Evolutionary conservation across 1,284 basidiomycete species (phyloP).

Genomic region (Ceratobasidium sp.): DNA sequence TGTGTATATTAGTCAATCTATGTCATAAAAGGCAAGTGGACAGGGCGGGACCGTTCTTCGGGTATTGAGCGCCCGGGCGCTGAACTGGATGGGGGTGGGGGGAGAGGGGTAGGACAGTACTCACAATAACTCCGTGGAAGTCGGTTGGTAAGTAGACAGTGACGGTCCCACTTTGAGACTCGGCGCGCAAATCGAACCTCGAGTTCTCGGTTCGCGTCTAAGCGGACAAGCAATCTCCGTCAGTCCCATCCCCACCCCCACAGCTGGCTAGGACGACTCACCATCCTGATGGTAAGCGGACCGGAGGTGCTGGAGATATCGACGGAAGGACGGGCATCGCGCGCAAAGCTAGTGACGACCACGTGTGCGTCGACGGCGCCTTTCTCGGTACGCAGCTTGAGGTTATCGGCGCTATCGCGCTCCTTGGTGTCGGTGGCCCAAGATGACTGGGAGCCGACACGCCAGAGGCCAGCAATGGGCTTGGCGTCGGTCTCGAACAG

Average conservation of each 20-base stretch:
- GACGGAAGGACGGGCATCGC: slow-evolving; percentile 32
- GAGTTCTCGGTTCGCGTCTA: slow-evolving; percentile 41
- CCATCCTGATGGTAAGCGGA: slow-evolving; percentile 27
- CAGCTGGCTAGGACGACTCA: neutral
- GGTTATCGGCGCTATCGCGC: neutral
- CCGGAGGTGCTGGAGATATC: slow-evolving; percentile 27
- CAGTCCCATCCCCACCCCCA: neutral
- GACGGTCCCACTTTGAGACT: slow-evolving; percentile 31
- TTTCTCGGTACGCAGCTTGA: slow-evolving; percentile 37
- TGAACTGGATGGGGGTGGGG: neutral
- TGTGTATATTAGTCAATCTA: neutral
- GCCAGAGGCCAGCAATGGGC: slow-evolving; percentile 35
- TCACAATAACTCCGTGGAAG: slow-evolving; percentile 41
- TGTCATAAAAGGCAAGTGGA: too few species aligned
- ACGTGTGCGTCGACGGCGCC: slow-evolving; percentile 37
- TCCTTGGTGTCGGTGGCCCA: slow-evolving; percentile 34
- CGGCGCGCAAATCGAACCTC: slow-evolving; percentile 31
- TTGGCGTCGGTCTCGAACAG: neutral
- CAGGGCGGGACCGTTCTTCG: too few species aligned
- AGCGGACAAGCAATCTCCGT: slow-evolving; percentile 8
- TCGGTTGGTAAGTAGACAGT: slow-evolving; percentile 39
- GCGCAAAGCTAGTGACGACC: slow-evolving; percentile 23
- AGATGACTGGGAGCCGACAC: slow-evolving; percentile 25
- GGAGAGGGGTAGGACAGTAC: neutral
- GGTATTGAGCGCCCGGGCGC: too few species aligned